Conservation (phyloP, 2,329 filamentous ascomycete species). For the Clonostachys chloroleuca region DNA sequence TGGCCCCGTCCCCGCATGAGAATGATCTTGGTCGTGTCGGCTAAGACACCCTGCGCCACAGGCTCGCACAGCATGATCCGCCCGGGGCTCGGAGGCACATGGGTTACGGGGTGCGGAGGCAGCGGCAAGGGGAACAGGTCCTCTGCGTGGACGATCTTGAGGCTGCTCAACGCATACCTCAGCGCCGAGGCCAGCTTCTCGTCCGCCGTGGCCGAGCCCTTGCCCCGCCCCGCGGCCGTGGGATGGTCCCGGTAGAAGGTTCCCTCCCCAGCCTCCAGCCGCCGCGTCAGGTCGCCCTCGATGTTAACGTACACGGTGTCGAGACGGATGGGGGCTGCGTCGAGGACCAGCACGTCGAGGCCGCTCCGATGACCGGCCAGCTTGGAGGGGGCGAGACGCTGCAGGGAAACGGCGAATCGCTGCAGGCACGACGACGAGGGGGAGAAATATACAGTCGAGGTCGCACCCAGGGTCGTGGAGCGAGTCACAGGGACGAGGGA, state of each 20-base stretch:
- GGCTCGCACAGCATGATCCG: conserved; percentile 93
- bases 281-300: conserved; percentile 74
- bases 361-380: conserved; percentile 66
- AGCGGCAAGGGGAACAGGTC: conserved; percentile 77
- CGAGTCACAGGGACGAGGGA: conserved; percentile 74
- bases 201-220: conserved; percentile 32
- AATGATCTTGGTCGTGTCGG: conserved; percentile 77
- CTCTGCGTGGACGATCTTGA: conserved; percentile 77
- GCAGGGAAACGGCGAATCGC: conserved; percentile 70
- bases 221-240: conserved; percentile 26
- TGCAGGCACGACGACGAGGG: conserved; percentile 70
- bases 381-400: conserved; percentile 71
- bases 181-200: conserved; percentile 62
- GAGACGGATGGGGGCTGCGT: conserved; percentile 74
- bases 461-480: conserved; percentile 61
- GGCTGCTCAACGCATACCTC: conserved; percentile 66
- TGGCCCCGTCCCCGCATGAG: conserved; percentile 62
- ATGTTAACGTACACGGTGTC: conserved; percentile 85
- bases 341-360: conserved; percentile 79
- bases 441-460: conserved; percentile 77
- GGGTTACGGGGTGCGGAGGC: conserved; percentile 80
- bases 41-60: conserved; percentile 80
- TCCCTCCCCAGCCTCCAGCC: conserved; percentile 77
- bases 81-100: conserved; percentile 77
- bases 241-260: conserved; percentile 70